A percentile compares a stretch with the other conserved stretches of the same genome.
Conservation (phyloP, 2,329 filamentous ascomycete genomes). For the Achaetomium macrosporum region DNA sequence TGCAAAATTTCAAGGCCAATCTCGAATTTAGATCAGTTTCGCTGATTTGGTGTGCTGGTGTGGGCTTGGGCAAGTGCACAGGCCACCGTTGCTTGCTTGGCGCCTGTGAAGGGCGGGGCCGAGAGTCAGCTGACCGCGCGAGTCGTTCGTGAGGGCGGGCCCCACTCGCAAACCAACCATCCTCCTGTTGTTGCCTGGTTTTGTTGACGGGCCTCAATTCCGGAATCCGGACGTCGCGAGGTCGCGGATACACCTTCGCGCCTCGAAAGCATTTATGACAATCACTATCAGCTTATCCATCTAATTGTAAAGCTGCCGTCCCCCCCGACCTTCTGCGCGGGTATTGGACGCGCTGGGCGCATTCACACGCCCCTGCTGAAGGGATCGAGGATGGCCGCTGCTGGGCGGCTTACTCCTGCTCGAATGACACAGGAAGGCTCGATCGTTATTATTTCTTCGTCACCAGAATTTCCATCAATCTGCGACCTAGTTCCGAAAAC, state of each 20-base stretch:
- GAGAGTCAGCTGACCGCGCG: slow-evolving; percentile 29
- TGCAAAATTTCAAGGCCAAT: slow-evolving; percentile 25
- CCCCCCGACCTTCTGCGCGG: background rate
- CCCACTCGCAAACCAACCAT: background rate
- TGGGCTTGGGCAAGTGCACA: slow-evolving; percentile 21
- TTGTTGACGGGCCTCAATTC: slow-evolving; percentile 6
- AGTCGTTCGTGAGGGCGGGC: slow-evolving; percentile 14
- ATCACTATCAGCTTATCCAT: background rate
- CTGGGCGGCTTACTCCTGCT: slow-evolving; percentile 22
- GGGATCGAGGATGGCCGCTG: slow-evolving; percentile 30
- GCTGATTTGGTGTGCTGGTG: slow-evolving; percentile 25
- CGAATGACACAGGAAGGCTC: slow-evolving; percentile 23
- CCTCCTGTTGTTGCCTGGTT: background rate
- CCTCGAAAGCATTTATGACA: background rate
- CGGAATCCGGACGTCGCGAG: background rate
- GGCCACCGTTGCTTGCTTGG: slow-evolving; percentile 2
- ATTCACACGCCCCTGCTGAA: slow-evolving; percentile 28
- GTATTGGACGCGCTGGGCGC: slow-evolving; percentile 28
- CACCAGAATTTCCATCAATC: slow-evolving; percentile 50
- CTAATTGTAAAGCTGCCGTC: slow-evolving; percentile 10
- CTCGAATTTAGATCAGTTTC: slow-evolving; percentile 25
- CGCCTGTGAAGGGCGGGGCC: background rate
- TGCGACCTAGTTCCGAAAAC: slow-evolving; percentile 41
- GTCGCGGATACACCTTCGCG: background rate
- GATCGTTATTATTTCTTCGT: slow-evolving; percentile 40